Base-by-base conservation (phyloP, 129 eudicot species). In the Flaveria ramosissima region DNA sequence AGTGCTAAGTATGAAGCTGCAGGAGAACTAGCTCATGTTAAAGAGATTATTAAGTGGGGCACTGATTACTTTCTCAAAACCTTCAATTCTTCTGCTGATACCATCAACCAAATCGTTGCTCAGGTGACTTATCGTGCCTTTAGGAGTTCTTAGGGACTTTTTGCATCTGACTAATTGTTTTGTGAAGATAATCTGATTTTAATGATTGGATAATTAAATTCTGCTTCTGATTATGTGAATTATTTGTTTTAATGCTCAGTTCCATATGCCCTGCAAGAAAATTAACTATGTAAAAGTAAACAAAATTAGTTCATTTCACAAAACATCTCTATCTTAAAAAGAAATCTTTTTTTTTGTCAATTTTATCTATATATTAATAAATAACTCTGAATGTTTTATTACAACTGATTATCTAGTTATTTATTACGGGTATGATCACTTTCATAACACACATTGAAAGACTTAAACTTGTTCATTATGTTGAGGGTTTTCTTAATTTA, bases 1-100 rank as follows among this genome's bases (percentile, higher is more conserved):
- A 88, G 88, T 66, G 97, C 91, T 9, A 93, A 93, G 61, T 93
- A 86, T 75, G 97, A 93, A 87, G 92, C 96, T 73, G 98, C 97
- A 3, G 98, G 97, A 36, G 97, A 93, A 80, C 92, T 93, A 20
- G 78, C 60, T 65, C 98, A 90, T 80, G 92, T 90, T 72, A 93
- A 90, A 80, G 98, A 93, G 7, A 69, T 85, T 46, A 90, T 93
- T 45, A 93, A 90, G 78, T 93, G 98, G 98, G 98, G 98, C 16
- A 85, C 95, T 57, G 98, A 93, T 85, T 93, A 93, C 83, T 86
- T 93, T 64, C 91, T 93, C 27, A 93, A 93, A 85, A 88, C 96
- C 60, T 93, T 93, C 63, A 90, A 93, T 77, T 77, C 83, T 53
- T 55, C 97, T 1, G 97, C 98, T 69, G 98, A 93, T 79, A 16